These are phyloP conservation scores for Alternaria gansuensis DNA, from an alignment of 2,329 filamentous ascomycete species.

Conservation along the genomic window DNA sequence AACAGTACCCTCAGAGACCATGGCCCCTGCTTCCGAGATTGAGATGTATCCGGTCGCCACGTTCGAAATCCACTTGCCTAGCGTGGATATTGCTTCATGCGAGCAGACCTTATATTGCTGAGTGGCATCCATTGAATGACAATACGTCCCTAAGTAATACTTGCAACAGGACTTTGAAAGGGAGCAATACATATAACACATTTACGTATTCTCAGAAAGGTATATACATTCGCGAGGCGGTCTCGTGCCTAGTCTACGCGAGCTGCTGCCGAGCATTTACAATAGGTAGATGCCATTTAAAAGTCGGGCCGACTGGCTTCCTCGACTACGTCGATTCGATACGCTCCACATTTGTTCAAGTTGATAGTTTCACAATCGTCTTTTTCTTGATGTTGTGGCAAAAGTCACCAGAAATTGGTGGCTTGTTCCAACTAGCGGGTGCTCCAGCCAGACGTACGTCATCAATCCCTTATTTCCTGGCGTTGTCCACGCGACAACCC, in stretches of 20 bases:
- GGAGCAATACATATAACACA: neutral
- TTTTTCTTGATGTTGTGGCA: neutral
- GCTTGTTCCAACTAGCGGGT: conserved; percentile 9
- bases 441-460: conserved; percentile 14
- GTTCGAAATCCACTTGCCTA: neutral
- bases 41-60: neutral
- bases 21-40: neutral
- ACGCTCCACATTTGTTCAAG: neutral
- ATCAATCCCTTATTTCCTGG: conserved; percentile 11
- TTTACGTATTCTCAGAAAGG: neutral
- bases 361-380: neutral
- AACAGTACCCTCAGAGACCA: neutral
- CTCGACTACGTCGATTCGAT: neutral
- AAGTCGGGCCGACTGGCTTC: neutral
- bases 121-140: neutral
- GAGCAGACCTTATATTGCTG: neutral
- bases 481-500: conserved; percentile 17
- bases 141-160: neutral
- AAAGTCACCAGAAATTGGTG: conserved; percentile 4
- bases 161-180: neutral
- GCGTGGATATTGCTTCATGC: neutral
- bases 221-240: neutral
- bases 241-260: neutral
- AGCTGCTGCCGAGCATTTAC: neutral
- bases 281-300: neutral